Evolutionary conservation across 805 yeast species (phyloP).

Genomic region (Kodamaea leandrae): DNA sequence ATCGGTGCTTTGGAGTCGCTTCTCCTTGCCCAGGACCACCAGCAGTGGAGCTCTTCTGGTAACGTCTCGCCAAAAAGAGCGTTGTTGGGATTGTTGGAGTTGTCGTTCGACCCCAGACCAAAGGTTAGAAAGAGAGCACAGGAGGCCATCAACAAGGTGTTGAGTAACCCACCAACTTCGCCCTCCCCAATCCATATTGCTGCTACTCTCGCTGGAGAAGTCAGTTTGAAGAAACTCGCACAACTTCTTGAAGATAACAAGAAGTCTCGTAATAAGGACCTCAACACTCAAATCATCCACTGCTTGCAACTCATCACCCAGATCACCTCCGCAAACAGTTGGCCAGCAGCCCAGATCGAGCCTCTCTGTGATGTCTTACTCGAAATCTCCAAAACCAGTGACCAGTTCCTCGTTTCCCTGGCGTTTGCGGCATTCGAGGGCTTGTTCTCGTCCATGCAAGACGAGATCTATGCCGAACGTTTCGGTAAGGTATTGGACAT

Average conservation of each 20-base stretch:
- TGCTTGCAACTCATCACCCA: slow-evolving; percentile 70
- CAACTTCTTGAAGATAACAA: slow-evolving; percentile 39
- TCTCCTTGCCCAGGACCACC: slow-evolving; percentile 73
- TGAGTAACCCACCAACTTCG: slow-evolving; percentile 68
- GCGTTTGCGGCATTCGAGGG: slow-evolving; percentile 85
- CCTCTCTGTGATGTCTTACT: slow-evolving; percentile 72
- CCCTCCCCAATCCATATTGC: slow-evolving; percentile 80
- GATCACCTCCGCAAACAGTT: slow-evolving; percentile 70
- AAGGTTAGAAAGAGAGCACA: slow-evolving; percentile 94
- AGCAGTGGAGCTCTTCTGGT: slow-evolving; percentile 65
- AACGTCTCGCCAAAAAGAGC: slow-evolving; percentile 79
- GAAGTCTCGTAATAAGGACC: slow-evolving; percentile 43
- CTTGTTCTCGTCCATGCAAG: slow-evolving; percentile 63
- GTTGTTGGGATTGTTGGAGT: slow-evolving; percentile 68
- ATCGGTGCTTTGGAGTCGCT: slow-evolving; percentile 82
- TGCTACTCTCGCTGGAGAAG: slow-evolving; percentile 63
- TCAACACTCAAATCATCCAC: slow-evolving; percentile 64
- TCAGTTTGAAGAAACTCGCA: slow-evolving; percentile 56
- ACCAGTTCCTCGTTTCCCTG: slow-evolving; percentile 78
- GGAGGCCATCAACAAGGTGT: slow-evolving; percentile 72
- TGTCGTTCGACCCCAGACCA: slow-evolving; percentile 85
- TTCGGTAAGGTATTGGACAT: slow-evolving; percentile 64
- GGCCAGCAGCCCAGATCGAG: slow-evolving; percentile 74
- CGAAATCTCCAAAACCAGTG: slow-evolving; percentile 74
- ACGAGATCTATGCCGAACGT: slow-evolving; percentile 59